A percentile compares a stretch with the other conserved stretches of the same genome.
phyloP scores from a whole-genome alignment of 2,329 filamentous ascomycete genomes.

The Harringtonia aguacate region DNA sequence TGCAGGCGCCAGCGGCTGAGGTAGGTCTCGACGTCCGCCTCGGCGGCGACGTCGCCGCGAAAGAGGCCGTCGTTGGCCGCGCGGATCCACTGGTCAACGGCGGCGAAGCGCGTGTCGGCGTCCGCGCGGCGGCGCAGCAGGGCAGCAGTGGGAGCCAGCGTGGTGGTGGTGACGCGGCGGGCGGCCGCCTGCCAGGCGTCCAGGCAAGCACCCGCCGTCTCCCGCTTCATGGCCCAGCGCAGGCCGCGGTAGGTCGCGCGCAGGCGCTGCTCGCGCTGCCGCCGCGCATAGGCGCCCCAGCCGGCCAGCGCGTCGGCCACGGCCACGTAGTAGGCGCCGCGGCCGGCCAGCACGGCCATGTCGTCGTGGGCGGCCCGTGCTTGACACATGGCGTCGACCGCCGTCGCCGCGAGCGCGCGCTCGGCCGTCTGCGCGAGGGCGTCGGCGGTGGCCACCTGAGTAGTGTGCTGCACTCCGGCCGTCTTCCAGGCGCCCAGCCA shows the following conservation, averaged over 20 bases:
- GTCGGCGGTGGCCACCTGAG: too few relatives aligned
- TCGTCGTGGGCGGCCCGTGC: too few relatives aligned
- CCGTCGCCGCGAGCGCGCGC: neutral
- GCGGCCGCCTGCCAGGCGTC: constrained; percentile 5
- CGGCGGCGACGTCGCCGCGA: constrained; percentile 8
- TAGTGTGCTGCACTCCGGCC: too few relatives aligned
- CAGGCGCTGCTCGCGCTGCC: constrained; percentile 10
- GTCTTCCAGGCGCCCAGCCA: too few relatives aligned
- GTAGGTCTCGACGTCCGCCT: constrained; percentile 10
- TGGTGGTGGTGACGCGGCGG: neutral
- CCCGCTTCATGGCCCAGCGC: constrained; percentile 10
- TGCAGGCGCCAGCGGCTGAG: constrained; percentile 11
- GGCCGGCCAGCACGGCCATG: constrained; percentile 7
- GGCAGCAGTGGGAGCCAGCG: too few relatives aligned
- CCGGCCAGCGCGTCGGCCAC: constrained; percentile 9
- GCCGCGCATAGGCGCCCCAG: constrained; percentile 9
- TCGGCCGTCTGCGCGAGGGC: neutral
- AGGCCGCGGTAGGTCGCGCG: constrained; percentile 10
- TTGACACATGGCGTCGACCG: too few relatives aligned
- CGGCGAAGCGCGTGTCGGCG: constrained; percentile 1
- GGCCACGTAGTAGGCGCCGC: constrained; percentile 14
- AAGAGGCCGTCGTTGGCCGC: constrained; percentile 13
- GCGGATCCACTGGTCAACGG: constrained; percentile 13
- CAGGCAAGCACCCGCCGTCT: constrained; percentile 8
- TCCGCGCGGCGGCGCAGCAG: neutral